A percentile compares a stretch with the other conserved stretches of the same genome.
Conservation (phyloP, 2,329 filamentous ascomycete genomes). For the Ophiostoma quercus region DNA sequence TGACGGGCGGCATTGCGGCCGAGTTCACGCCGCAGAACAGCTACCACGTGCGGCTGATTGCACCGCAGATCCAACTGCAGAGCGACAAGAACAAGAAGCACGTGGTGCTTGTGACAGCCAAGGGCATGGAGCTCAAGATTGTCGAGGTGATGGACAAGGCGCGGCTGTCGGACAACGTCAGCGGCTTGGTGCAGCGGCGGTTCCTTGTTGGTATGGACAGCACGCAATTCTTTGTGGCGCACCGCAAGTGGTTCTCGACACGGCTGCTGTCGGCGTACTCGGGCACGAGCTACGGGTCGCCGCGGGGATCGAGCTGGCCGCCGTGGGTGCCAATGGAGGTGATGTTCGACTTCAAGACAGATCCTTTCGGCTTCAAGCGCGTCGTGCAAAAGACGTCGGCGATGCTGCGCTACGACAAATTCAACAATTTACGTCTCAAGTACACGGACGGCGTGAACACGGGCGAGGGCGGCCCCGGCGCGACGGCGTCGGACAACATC, state of each 20-base stretch:
- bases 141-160: constrained; percentile 98
- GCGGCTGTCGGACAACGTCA: constrained; percentile 84
- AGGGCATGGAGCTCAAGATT: constrained; percentile 97
- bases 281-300: constrained; percentile 84
- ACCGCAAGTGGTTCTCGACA: constrained; percentile 81
- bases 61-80: constrained; percentile 94
- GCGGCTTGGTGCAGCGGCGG: constrained; percentile 87
- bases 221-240: constrained; percentile 95
- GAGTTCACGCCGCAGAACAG: constrained; percentile 89
- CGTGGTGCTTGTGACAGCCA: constrained; percentile 92
- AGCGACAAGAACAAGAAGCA: constrained; percentile 97
- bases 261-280: constrained; percentile 89
- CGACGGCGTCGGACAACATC: constrained; percentile 45
- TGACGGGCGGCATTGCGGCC: constrained; percentile 70
- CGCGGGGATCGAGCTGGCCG: constrained; percentile 82
- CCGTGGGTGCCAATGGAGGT: constrained; percentile 98
- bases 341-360: constrained; percentile 92
- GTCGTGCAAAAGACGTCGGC: constrained; percentile 97
- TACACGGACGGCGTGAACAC: constrained; percentile 89
- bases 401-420: constrained; percentile 92
- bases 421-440: constrained; percentile 93
- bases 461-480: constrained; percentile 34
- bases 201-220: constrained; percentile 96
- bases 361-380: constrained; percentile 95
- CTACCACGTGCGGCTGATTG: constrained; percentile 91